Conservation (phyloP, 129 eudicot species). For the Centrapalus pauciflorus region DNA sequence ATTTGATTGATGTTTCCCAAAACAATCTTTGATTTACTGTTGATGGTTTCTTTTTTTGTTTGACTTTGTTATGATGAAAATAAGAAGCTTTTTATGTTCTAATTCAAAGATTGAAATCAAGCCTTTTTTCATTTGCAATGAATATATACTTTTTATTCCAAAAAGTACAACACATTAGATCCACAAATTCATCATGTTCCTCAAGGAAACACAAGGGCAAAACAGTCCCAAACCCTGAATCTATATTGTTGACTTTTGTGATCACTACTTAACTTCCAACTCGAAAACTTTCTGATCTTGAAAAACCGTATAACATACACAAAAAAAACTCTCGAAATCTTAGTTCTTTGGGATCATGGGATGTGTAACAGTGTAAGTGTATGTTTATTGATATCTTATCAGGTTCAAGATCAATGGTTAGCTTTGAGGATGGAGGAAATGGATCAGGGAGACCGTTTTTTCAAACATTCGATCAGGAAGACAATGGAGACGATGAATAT, state of each 20-base stretch:
- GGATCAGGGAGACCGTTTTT: constrained; percentile 35
- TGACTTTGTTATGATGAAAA: constrained; percentile 11
- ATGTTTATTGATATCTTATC: constrained; percentile 10
- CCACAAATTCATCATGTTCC: neutral
- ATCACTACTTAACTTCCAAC: constrained; percentile 2
- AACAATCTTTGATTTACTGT: constrained; percentile 1
- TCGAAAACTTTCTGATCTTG: neutral
- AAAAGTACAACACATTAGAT: neutral
- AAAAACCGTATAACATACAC: neutral
- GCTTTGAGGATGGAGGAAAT: constrained; percentile 54
- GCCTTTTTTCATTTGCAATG: neutral
- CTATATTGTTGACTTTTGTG: constrained; percentile 26
- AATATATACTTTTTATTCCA: neutral
- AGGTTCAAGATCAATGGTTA: constrained; percentile 82
- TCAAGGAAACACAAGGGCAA: constrained; percentile 6
- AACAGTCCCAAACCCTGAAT: neutral
- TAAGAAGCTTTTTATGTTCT: neutral
- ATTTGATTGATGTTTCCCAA: constrained; percentile 1
- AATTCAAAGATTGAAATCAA: neutral
- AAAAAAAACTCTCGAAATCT: neutral
- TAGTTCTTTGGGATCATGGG: too few species aligned
- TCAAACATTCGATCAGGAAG: constrained; percentile 51
- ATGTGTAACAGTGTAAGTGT: too few species aligned
- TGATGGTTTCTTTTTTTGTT: neutral
- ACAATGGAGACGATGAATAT: constrained; percentile 66